phyloP scores from a whole-genome alignment of 2,329 filamentous ascomycete species.

The Fusarium liriodendri region DNA sequence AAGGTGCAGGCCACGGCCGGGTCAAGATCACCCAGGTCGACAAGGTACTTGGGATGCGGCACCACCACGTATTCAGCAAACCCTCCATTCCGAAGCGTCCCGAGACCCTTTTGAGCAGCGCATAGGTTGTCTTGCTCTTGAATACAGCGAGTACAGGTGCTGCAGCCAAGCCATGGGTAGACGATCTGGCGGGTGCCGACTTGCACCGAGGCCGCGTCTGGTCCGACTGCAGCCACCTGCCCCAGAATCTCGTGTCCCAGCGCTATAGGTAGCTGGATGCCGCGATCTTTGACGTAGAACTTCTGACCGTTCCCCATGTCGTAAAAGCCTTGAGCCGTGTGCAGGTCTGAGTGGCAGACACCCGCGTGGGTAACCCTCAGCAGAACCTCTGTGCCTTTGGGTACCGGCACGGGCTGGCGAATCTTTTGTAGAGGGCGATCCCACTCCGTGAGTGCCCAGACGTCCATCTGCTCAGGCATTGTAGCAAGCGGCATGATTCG shows the following conservation, averaged over 20 bases:
- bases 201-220: neutral
- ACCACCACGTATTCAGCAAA: neutral
- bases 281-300: slow-evolving; percentile 23
- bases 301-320: slow-evolving; percentile 11
- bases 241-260: neutral
- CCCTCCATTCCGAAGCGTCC: neutral
- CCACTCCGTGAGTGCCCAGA: neutral
- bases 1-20: neutral
- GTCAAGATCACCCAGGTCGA: neutral
- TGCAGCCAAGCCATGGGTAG: neutral
- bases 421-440: neutral
- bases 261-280: slow-evolving; percentile 3
- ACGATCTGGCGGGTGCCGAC: neutral
- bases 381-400: neutral
- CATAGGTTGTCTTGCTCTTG: neutral
- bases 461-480: neutral
- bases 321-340: slow-evolving; percentile 22
- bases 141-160: neutral
- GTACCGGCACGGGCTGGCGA: neutral
- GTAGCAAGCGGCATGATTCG: neutral
- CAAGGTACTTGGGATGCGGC: neutral
- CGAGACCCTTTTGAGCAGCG: neutral
- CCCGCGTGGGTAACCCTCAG: slow-evolving; percentile 19
- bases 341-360: slow-evolving; percentile 24
- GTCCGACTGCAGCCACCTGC: neutral